Evolutionary conservation across 768 basidiomycete species (phyloP).

Genomic region (Lentinula lateritia): DNA sequence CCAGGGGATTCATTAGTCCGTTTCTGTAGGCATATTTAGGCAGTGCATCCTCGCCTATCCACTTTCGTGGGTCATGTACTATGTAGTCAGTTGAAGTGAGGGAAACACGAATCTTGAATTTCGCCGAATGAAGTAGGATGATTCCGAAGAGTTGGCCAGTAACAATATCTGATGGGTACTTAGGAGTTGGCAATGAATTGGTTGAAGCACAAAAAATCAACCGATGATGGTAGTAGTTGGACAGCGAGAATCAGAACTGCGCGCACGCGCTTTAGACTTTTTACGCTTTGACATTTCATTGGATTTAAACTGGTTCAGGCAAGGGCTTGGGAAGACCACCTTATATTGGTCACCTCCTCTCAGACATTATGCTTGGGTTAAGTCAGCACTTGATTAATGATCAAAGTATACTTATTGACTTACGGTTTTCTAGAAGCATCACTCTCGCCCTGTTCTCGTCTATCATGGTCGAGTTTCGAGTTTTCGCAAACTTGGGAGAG

Average conservation of each 20-base stretch:
- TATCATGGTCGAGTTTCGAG: background rate
- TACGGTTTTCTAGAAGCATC: background rate
- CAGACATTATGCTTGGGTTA: too few species aligned
- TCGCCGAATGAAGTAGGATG: background rate
- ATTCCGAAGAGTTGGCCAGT: background rate
- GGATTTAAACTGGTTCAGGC: background rate
- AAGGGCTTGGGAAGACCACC: too few species aligned
- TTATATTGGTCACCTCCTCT: too few species aligned
- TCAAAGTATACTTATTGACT: background rate
- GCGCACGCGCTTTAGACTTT: background rate
- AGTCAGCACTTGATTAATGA: too few species aligned
- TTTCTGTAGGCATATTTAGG: too few species aligned
- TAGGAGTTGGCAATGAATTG: background rate
- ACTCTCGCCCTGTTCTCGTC: background rate
- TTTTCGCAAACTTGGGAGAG: background rate
- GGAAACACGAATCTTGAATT: background rate
- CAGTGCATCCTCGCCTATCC: too few species aligned
- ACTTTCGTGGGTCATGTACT: too few species aligned
- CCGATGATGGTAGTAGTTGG: background rate
- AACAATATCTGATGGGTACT: background rate
- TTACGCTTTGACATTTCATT: background rate
- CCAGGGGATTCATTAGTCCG: too few species aligned
- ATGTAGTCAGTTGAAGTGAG: background rate
- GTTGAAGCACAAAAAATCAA: background rate
- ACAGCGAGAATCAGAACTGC: background rate